phyloP scores from a whole-genome alignment of 495 filamentous ascomycete genomes.

The Hypoxylon lienhwacheense region DNA sequence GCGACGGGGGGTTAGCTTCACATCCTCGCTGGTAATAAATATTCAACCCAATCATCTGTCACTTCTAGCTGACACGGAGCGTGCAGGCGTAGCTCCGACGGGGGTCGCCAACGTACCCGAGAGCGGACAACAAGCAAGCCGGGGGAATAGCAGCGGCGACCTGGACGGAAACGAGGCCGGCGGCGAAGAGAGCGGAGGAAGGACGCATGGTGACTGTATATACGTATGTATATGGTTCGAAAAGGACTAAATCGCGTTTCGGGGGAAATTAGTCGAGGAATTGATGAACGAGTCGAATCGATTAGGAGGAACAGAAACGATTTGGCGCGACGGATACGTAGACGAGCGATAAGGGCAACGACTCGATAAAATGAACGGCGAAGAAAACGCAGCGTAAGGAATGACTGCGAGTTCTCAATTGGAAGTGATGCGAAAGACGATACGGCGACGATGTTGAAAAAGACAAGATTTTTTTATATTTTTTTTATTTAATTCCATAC shows the following conservation, averaged over 20 bases:
- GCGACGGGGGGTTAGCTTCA: no score
- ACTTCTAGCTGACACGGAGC: not conserved
- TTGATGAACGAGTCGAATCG: conserved; percentile 15
- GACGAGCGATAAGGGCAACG: conserved; percentile 13
- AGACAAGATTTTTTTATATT: no score
- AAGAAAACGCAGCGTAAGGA: conserved; percentile 37
- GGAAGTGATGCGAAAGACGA: conserved; percentile 3
- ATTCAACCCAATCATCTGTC: conserved; percentile 1
- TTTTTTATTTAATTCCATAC: no score
- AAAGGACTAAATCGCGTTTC: conserved; percentile 12
- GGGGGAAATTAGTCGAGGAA: conserved; percentile 12
- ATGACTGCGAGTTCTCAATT: conserved; percentile 32
- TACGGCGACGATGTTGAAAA: conserved; percentile 23
- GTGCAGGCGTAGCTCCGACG: no score
- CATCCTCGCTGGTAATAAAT: no score
- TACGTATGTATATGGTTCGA: conserved; percentile 23
- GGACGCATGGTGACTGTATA: conserved; percentile 38
- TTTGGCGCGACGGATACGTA: conserved; percentile 13
- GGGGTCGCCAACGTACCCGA: conserved; percentile 39
- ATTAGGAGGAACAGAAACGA: conserved; percentile 7
- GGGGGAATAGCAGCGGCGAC: conserved; percentile 38
- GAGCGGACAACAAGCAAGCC: conserved; percentile 41
- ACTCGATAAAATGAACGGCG: conserved; percentile 17
- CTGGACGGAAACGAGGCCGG: conserved; percentile 37
- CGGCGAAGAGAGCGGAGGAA: conserved; percentile 34